Base-by-base conservation (phyloP, 1,284 basidiomycete species). In the Microbotryomycetes sp. region DNA sequence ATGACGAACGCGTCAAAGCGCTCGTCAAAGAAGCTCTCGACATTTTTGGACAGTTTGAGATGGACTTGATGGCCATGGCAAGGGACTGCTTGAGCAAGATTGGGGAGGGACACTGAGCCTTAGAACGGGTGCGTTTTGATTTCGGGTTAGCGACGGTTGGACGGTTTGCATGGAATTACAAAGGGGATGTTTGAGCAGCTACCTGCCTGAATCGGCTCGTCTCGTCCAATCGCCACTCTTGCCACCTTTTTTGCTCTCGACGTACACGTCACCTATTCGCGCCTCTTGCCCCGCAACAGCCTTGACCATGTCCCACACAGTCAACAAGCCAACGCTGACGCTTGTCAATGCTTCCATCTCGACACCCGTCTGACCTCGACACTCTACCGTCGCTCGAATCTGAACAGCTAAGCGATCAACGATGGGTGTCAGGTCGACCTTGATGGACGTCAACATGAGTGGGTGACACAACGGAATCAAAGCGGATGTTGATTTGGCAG, bases 261-360 rank as follows among this genome's bases (percentile, higher is more conserved):
- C 87, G 66, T 79, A 74, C 53, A 92, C 81, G 27, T 83, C 82
- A 30, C 71, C 71, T 11, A 79, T 75, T 16, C 64, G 52, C 89
- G 91, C 93, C 59, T 89, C 85, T 72, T 81, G 82, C 21, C 89
- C 90, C 3, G 86, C 88, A 1, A 91, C 85, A 5, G 88, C 87
- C 76, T 93, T 92, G 48, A 90, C 79, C 89, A 92, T 92, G 73
- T 92, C 91, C 90, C 89, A 92, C 23, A 91, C 83, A 1, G 89
- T 90, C 63, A 91, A 76, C 47, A 88, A 79, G 4, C 85, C 85
- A n/a, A 86, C 79, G 4, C 83, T 86, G 15, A 88, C 88, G 23
- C 85, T 87, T 24, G 86, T 89, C 60, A 93, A 73, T n/a, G 90
- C 91, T 76, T 93, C 90, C 89, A 93, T 93, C 78, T 93, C 90